Evolutionary conservation across 768 basidiomycete species (phyloP), one percentile per base, ranked within the genome.

Genomic region (Rubroboletus pulcherrimus): DNA sequence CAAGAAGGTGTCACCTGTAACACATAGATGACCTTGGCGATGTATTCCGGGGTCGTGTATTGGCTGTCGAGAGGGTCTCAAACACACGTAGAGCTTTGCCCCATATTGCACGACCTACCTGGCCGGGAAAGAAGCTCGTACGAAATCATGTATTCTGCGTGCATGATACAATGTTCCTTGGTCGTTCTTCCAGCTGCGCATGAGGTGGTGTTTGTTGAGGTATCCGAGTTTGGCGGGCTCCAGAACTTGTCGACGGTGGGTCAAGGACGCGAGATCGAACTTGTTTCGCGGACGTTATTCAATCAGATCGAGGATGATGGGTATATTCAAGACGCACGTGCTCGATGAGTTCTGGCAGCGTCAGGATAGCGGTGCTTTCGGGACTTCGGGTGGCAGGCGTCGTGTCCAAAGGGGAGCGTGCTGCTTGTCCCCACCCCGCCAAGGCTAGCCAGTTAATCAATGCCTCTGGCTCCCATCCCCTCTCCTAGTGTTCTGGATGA

Each of bases 401-500:
- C 57, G 54, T 59, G 61, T 56, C 58, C 54, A 57, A 53, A 63
- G 69, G 49, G 40, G 67, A 58, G 31, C 63, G 51, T 77, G 77
- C 9, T 80, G 76, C 10, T 79, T 82, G 64, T 24, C 93, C 91
- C 91, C 95, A 98, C 1, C 97, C 95, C n/a, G 92, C 87, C 17
- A 98, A 75, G 6, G 92, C 92, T 8, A 98, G 80, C 87, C 95
- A 98, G 65, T 98, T 98, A 26, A 95, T 72, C 14, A 99, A 71
- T 2, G 94, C 93, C 41, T 80, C 79, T 0, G 93, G 90, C 65
- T 98, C 95, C 86, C 92, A 98, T 0, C 93, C 95, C 44, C 84
- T 78, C 62, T 81, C 75, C 94, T 96, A 61, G 19, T 17, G 10
- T 55, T 38, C 7, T 19, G 21, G 10, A 30, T 51, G 39, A 60